phyloP scores from a whole-genome alignment of 345 rosid species.

The Brassica incana region DNA sequence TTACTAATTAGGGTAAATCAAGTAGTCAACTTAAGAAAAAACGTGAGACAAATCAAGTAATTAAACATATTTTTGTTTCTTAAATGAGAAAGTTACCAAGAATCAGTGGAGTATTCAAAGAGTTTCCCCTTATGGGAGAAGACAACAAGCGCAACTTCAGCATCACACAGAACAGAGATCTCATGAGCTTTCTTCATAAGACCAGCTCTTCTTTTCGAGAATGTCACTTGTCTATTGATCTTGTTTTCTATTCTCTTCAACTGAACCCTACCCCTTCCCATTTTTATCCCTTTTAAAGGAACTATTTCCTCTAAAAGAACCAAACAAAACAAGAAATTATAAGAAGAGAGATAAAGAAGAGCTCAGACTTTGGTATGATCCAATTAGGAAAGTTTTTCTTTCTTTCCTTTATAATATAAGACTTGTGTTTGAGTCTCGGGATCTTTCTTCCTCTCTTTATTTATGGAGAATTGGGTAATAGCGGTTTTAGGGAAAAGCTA shows the following conservation, averaged over 20 bases:
- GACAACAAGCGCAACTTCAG: slow-evolving; percentile 63
- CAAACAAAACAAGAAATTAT: slow-evolving; percentile 42
- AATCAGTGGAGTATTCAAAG: slow-evolving; percentile 68
- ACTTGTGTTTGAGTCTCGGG: slow-evolving; percentile 35
- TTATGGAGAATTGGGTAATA: slow-evolving; percentile 39
- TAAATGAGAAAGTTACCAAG: slow-evolving; percentile 44
- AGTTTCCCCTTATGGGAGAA: slow-evolving; percentile 80
- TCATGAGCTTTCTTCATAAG: slow-evolving; percentile 1
- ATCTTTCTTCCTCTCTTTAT: slow-evolving; percentile 32
- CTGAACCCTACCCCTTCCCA: slow-evolving; percentile 93
- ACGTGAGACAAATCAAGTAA: neutral
- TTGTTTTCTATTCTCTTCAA: slow-evolving; percentile 80
- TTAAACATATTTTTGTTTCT: neutral
- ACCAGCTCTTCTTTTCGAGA: slow-evolving; percentile 3
- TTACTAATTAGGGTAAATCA: slow-evolving; percentile 36
- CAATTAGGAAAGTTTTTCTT: slow-evolving; percentile 39
- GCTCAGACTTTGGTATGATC: slow-evolving; percentile 35
- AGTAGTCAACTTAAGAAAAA: slow-evolving; percentile 7
- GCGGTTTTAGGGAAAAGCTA: slow-evolving; percentile 43
- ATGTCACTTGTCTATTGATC: slow-evolving; percentile 35
- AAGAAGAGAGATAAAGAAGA: slow-evolving; percentile 31
- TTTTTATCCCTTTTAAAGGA: slow-evolving; percentile 11
- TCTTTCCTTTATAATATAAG: slow-evolving; percentile 21
- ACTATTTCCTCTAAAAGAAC: slow-evolving; percentile 35
- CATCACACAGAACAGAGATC: neutral